Conservation (phyloP, 164 flowering plant species). For the Taxillus chinensis region DNA sequence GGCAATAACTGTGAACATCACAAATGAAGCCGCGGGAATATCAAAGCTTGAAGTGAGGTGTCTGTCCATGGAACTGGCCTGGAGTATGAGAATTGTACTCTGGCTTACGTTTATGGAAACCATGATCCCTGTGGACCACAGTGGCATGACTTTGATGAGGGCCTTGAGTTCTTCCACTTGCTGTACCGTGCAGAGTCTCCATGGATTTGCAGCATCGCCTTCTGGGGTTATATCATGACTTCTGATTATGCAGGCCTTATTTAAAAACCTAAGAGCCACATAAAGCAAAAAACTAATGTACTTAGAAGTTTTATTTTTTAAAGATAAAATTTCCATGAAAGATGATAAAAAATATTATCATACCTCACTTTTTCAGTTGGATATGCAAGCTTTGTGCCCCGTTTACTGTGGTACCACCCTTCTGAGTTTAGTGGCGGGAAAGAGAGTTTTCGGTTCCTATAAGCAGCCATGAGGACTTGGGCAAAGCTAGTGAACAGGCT, state of each 20-base stretch:
- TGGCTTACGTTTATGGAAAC: constrained; percentile 35
- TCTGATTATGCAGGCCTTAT: constrained; percentile 48
- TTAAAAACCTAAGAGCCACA: constrained; percentile 32
- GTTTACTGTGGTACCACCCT: constrained; percentile 26
- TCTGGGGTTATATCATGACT: constrained; percentile 24
- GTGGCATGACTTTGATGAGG: constrained; percentile 39
- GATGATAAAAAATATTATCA: background rate
- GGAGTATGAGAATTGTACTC: constrained; percentile 29
- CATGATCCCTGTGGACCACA: constrained; percentile 53
- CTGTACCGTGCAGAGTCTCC: constrained; percentile 46
- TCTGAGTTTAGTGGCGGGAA: constrained; percentile 16
- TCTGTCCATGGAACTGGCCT: constrained; percentile 49
- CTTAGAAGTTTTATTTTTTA: background rate
- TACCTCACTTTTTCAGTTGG: constrained; percentile 55
- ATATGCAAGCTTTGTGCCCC: constrained; percentile 18
- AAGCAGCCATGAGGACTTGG: constrained; percentile 45
- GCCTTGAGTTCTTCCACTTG: constrained; percentile 62
- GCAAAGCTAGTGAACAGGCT: constrained; percentile 43
- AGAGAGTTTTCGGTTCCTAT: constrained; percentile 31
- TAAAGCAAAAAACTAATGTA: background rate
- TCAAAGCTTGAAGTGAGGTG: constrained; percentile 27
- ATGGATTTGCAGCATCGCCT: constrained; percentile 33
- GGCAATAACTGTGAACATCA: constrained; percentile 24
- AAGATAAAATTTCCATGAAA: background rate
- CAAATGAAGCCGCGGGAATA: constrained; percentile 48